These are phyloP conservation scores for Ganoderma boninense DNA, from an alignment of 1,284 basidiomycete genomes.

Conservation along the genomic window DNA sequence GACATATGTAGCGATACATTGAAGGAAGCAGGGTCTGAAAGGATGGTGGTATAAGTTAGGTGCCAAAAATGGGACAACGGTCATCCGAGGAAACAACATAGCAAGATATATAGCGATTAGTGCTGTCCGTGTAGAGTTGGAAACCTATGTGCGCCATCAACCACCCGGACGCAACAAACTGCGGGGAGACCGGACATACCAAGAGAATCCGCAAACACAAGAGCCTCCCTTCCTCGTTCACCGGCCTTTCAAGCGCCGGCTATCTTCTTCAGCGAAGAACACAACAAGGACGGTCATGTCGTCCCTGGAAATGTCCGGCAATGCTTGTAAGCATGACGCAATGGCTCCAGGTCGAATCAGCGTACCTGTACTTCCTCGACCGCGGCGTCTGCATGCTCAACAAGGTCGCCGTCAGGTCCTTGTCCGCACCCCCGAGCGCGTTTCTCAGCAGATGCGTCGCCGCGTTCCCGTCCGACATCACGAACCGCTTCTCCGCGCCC, in stretches of 20 bases:
- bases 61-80: background rate
- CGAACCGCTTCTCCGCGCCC: constrained; percentile 51
- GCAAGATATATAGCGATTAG: constrained; percentile 1
- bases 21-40: background rate
- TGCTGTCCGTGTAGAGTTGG: background rate
- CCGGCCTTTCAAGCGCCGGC: constrained; percentile 6
- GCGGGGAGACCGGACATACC: background rate
- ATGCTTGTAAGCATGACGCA: background rate
- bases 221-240: background rate
- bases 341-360: background rate
- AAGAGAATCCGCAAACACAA: background rate
- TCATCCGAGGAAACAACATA: constrained; percentile 9
- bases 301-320: constrained; percentile 27
- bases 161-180: too few relatives aligned
- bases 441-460: constrained; percentile 66
- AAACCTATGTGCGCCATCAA: background rate
- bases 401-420: constrained; percentile 56
- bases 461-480: constrained; percentile 56
- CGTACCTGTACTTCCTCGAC: constrained; percentile 48
- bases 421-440: constrained; percentile 65
- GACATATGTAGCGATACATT: constrained; percentile 4
- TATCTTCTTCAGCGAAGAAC: constrained; percentile 31
- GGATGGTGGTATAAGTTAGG: constrained; percentile 1
- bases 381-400: constrained; percentile 51
- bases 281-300: constrained; percentile 39